Conservation (phyloP, 129 eudicot genomes). For the Lactuca saligna region DNA sequence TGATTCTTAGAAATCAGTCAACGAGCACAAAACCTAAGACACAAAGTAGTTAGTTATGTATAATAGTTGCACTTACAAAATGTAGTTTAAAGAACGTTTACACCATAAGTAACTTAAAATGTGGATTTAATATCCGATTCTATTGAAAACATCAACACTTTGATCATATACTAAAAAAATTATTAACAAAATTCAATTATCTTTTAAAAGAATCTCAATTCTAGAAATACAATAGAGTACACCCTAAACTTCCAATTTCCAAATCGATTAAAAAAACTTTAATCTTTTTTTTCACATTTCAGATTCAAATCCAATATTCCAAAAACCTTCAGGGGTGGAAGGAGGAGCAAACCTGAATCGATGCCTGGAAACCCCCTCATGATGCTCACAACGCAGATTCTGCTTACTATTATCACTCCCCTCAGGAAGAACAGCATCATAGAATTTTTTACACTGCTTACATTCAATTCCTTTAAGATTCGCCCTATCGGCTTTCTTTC, state of each 20-base stretch:
- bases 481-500: conserved; percentile 85
- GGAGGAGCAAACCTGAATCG: conserved; percentile 95
- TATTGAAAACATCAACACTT: neutral
- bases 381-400: conserved; percentile 86
- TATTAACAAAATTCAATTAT: neutral
- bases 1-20: no score
- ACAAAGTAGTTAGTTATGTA: no score
- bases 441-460: conserved; percentile 89
- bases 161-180: neutral
- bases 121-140: no score
- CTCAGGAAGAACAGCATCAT: conserved; percentile 86
- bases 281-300: conserved; percentile 48
- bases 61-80: no score
- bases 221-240: neutral
- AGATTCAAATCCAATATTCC: conserved; percentile 99
- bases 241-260: neutral
- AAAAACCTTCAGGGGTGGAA: conserved; percentile 93
- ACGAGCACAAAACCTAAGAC: no score
- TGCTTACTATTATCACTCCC: conserved; percentile 39
- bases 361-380: conserved; percentile 95
- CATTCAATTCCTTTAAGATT: conserved; percentile 81
- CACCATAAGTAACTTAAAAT: no score
- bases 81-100: no score
- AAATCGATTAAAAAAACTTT: neutral
- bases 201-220: neutral